These are phyloP conservation scores for Friedmanniomyces endolithicus DNA, from an alignment of 495 filamentous ascomycete genomes.

Conservation along the genomic window DNA sequence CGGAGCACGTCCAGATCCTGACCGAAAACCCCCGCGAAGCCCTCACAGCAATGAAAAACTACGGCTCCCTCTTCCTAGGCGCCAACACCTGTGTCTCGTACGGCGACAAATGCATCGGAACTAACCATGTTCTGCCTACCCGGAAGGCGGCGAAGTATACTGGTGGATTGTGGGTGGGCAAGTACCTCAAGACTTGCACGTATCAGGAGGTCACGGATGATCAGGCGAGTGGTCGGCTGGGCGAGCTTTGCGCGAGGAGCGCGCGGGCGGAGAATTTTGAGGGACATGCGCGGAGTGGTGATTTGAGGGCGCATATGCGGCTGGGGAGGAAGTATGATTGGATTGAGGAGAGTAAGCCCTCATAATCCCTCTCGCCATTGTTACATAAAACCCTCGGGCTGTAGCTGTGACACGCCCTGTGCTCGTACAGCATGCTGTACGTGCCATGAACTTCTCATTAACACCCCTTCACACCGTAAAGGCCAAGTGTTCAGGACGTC, in stretches of 20 bases:
- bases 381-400: no score
- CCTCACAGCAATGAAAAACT: constrained; percentile 40
- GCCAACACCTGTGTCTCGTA: constrained; percentile 44
- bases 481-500: no score
- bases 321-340: constrained; percentile 5
- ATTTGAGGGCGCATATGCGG: neutral
- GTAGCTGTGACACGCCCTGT: no score
- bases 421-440: no score
- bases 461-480: no score
- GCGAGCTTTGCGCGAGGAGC: constrained; percentile 38
- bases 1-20: constrained; percentile 44
- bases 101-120: constrained; percentile 44
- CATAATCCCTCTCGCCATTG: no score
- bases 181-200: constrained; percentile 40
- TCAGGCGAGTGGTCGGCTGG: constrained; percentile 38
- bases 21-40: constrained; percentile 38
- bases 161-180: constrained; percentile 43
- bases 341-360: constrained; percentile 3
- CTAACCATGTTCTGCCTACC: constrained; percentile 44
- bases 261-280: constrained; percentile 44
- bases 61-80: constrained; percentile 41
- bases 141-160: constrained; percentile 38
- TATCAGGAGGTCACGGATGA: constrained; percentile 40
- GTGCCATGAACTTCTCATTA: no score
- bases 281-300: constrained; percentile 33